Conservation (phyloP, 2,329 filamentous ascomycete genomes). For the Claviceps capensis region DNA sequence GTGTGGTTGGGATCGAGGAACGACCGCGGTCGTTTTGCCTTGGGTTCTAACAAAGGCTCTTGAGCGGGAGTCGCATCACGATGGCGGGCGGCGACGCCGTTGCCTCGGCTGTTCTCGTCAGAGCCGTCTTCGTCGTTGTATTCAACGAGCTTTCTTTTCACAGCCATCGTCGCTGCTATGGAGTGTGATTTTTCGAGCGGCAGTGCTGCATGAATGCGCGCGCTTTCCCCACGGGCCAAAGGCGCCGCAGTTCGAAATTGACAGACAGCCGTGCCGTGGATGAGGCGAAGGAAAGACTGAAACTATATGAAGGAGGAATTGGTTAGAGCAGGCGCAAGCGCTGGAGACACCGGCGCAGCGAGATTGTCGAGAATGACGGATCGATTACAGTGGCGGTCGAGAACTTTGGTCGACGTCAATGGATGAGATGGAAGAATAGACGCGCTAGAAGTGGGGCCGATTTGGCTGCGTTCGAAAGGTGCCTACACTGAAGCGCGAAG, state of each 20-base stretch:
- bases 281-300: not conserved
- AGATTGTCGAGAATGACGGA: no score
- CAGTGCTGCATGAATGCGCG: not conserved
- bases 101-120: not conserved
- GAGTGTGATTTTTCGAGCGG: not conserved
- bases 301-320: not conserved
- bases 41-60: not conserved
- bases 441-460: no score
- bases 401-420: no score
- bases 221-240: not conserved
- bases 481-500: no score
- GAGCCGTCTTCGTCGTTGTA: constrained; percentile 2
- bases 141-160: constrained; percentile 13
- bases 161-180: constrained; percentile 10
- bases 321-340: not conserved
- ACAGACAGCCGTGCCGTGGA: not conserved
- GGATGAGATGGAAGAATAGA: no score
- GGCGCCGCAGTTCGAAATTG: not conserved
- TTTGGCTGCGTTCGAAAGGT: no score
- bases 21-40: constrained; percentile 1
- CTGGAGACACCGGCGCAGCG: not conserved
- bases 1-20: constrained; percentile 41
- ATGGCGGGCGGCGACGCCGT: not conserved
- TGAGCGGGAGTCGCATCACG: not conserved
- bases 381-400: no score